Evolutionary conservation across 2,329 filamentous ascomycete genomes (phyloP), one percentile per base, ranked within the genome.

Genomic region (Aspergillus pseudoterreus): DNA sequence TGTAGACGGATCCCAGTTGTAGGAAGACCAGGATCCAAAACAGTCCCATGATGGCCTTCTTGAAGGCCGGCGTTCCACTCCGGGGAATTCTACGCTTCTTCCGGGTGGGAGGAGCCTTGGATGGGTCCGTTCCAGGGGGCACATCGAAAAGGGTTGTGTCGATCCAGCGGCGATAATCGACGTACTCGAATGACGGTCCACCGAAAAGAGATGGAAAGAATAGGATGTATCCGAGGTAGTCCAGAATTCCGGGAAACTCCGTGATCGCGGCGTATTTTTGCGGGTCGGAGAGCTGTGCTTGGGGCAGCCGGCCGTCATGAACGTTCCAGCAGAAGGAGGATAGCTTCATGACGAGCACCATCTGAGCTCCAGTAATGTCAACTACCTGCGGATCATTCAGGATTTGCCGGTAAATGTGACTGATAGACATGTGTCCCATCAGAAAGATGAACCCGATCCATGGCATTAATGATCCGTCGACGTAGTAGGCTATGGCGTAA

Each of bases 281-380:
- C 43, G 87, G 83, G 45, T 94, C 89, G 1, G 88, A 89, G n/a
- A 99, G 82, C 52, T 92, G 83, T 41, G 86, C 80, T 15, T 87
- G 83, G 3, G 90, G 85, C 17, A 95, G 79, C 52, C 86, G 84
- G 17, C 94, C 95, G 69, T 99, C 94, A 63, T 94, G 91, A 8
- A 97, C 86, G 67, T 97, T 97, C 94, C 94, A 99, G 75, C 90
- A 95, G 67, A 99, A 99, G 4, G 92, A 88, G 19, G 86, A 90
- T 33, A 99, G 83, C 72, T 99, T 99, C 90, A 99, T 99, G 57
- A 97, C 86, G 61, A 97, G 75, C 32, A 99, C 94, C 94, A 99
- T 99, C 71, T 99, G 94, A 1, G 92, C 91, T 54, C 81, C 92
- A 0, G 92, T 96, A 60, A 99, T 92, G 69, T 99, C 94, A 53